Evolutionary conservation across 768 basidiomycete species (phyloP), one percentile per base, ranked within the genome.

Genomic region (Gloeophyllum trabeum): DNA sequence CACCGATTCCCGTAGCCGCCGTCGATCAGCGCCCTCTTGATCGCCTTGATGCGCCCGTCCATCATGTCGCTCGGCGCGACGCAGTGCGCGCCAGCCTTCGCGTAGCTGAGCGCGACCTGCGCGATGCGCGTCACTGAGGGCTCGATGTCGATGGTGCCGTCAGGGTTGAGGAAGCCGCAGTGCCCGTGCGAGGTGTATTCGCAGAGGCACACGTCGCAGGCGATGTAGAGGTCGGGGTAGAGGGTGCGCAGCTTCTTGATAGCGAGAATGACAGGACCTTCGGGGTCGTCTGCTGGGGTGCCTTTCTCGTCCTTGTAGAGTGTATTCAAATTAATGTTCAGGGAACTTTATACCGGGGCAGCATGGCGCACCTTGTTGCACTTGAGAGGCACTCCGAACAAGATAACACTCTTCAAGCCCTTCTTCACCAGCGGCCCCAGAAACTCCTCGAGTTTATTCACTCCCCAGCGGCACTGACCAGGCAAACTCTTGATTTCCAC

Each of bases 11-110:
- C 92, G 35, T 78, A 69, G 14, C 91, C 90, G 34, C 73, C 73
- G 45, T 88, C 81, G 45, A 97, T 88, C 43, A 99, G 66, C 3
- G 70, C 73, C 26, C 76, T 69, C 60, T 99, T 99, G 63, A 99
- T 98, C 12, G 79, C 78, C 48, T 75, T 78, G 48, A 99, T 79
- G 16, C 94, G 71, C 0, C 94, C 96, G 57, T 99, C 96, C 92
- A 98, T 98, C 96, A 99, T 99, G 61, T 98, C 96, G 54, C 92
- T 96, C 5, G 96, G 96, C 2, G 96, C 96, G 44, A 99, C 93
- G 54, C 91, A 91, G 60, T 98, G 90, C 1, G 91, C 96, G n/a
- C 96, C 96, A 0, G 96, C 96, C 42, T 71, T 68, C 0, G 93
- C 96, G 50, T 99, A 99, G 54, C 73, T 79, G 36, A 98, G 68